Conservation (phyloP, 2,329 filamentous ascomycete species). For the Fusarium sp. region DNA sequence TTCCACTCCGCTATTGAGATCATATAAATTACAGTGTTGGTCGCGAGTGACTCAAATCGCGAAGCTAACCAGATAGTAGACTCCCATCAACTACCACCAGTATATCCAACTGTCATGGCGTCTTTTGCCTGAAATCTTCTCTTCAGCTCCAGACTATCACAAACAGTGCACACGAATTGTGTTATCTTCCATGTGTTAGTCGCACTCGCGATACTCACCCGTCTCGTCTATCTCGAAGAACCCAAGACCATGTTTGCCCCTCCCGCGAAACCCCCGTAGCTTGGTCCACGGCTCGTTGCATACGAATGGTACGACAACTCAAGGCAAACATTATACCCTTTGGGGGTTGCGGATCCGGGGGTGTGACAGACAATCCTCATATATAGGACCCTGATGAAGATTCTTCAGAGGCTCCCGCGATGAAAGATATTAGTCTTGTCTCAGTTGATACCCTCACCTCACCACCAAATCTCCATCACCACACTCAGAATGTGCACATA, state of each 20-base stretch:
- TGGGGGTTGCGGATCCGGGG: constrained; percentile 33
- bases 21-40: no score
- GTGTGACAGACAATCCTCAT: constrained; percentile 29
- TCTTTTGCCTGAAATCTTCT: no score
- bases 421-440: not conserved
- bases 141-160: not conserved
- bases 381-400: not conserved
- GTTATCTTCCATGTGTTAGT: constrained; percentile 17
- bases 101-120: no score
- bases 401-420: no score
- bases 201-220: constrained; percentile 37
- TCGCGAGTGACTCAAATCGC: no score
- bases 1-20: no score
- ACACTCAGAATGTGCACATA: constrained; percentile 42
- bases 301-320: constrained; percentile 31
- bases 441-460: no score
- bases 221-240: constrained; percentile 37
- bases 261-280: constrained; percentile 33
- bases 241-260: constrained; percentile 36
- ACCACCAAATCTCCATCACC: not conserved
- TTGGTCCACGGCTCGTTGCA: constrained; percentile 31
- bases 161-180: not conserved
- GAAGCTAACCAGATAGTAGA: no score
- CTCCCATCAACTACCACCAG: not conserved
- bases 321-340: constrained; percentile 31